These are phyloP conservation scores for Scutellaria barbata DNA, from an alignment of 257 asterid genomes.

Conservation along the genomic window DNA sequence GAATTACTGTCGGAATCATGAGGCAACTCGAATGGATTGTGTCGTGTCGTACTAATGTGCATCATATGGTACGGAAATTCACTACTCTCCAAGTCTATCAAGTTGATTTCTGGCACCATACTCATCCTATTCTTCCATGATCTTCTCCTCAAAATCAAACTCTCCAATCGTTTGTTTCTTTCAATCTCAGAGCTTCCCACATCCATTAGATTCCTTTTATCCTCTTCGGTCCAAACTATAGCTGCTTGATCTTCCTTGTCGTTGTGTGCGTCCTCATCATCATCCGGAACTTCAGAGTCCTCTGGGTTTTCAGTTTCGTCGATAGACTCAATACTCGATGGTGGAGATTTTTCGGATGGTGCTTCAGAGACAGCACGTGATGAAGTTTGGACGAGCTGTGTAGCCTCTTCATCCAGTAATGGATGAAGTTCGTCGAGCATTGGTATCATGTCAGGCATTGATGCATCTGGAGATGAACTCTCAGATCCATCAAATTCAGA, in stretches of 20 bases:
- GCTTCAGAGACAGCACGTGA: constrained; percentile 58
- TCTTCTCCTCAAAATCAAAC: constrained; percentile 50
- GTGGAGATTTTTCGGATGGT: constrained; percentile 46
- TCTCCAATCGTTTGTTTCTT: constrained; percentile 63
- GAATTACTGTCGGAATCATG: constrained; percentile 38
- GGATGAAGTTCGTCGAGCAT: constrained; percentile 98
- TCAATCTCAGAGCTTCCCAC: constrained; percentile 61
- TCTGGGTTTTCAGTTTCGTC: constrained; percentile 46
- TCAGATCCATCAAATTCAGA: constrained; percentile 77
- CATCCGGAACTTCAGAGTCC: constrained; percentile 9
- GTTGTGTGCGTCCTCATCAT: constrained; percentile 46
- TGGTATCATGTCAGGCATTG: constrained; percentile 88
- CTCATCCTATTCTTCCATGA: constrained; percentile 43
- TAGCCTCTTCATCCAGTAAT: constrained; percentile 71
- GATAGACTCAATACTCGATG: constrained; percentile 49
- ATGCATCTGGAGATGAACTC: constrained; percentile 95
- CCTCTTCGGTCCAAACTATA: constrained; percentile 70
- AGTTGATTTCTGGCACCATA: constrained; percentile 63
- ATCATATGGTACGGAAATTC: constrained; percentile 62
- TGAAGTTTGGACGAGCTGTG: constrained; percentile 49
- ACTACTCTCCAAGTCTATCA: constrained; percentile 73
- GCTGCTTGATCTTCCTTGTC: constrained; percentile 45
- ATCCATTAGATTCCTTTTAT: constrained; percentile 62
- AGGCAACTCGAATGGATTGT: constrained; percentile 73
- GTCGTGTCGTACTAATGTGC: constrained; percentile 62